Evolutionary conservation across 805 yeast species (phyloP).

Genomic region (Ascoidea tarda): DNA sequence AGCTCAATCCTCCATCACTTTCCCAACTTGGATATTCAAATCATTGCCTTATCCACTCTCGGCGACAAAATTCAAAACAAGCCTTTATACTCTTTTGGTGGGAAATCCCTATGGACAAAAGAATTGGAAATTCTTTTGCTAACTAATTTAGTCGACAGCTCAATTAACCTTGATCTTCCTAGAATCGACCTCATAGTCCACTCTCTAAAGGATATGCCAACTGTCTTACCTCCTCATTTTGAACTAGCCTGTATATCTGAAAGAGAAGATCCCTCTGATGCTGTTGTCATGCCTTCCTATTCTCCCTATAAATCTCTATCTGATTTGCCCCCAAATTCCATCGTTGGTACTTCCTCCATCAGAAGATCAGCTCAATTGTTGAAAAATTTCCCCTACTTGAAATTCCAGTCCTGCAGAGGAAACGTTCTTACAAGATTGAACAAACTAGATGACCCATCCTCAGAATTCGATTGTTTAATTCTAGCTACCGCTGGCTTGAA

Average conservation of each 20-base stretch:
- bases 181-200: slow-evolving; percentile 84
- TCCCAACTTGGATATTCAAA: slow-evolving; percentile 58
- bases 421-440: slow-evolving; percentile 63
- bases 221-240: slow-evolving; percentile 78
- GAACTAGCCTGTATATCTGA: slow-evolving; percentile 76
- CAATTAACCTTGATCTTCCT: slow-evolving; percentile 22
- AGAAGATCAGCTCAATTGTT: slow-evolving; percentile 86
- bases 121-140: slow-evolving; percentile 75
- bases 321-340: slow-evolving; percentile 73
- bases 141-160: slow-evolving; percentile 34
- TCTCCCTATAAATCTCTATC: slow-evolving; percentile 48
- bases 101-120: slow-evolving; percentile 92
- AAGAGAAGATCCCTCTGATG: slow-evolving; percentile 91
- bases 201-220: slow-evolving; percentile 88
- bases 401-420: slow-evolving; percentile 80
- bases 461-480: slow-evolving; percentile 58
- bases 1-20: slow-evolving; percentile 39
- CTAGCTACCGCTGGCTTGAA: slow-evolving; percentile 88
- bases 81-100: slow-evolving; percentile 91
- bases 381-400: slow-evolving; percentile 61
- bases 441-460: slow-evolving; percentile 63
- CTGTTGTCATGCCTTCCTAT: slow-evolving; percentile 57
- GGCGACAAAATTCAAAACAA: slow-evolving; percentile 81
- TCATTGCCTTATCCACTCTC: slow-evolving; percentile 68
- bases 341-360: slow-evolving; percentile 90